Evolutionary conservation across 2,329 filamentous ascomycete species (phyloP), one percentile per base, ranked within the genome.

Genomic region (Diaporthe sp.): DNA sequence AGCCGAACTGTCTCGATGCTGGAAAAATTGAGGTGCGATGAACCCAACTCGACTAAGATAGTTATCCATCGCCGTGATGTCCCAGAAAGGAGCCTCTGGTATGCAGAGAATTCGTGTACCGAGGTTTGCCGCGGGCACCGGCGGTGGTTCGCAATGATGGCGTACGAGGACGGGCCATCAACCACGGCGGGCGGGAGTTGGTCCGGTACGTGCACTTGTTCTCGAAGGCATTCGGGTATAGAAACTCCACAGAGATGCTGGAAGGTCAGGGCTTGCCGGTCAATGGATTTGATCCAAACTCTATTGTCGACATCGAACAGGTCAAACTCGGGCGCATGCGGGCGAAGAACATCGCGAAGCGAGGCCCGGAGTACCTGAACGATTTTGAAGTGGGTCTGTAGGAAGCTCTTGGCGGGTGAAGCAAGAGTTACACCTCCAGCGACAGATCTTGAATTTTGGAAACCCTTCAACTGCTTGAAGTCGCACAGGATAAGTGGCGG

Each of bases 1-100:
- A 93, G 77, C 0, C 83, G 75, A 42, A 85, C 85, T 0, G 89
- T 89, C 0, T 87, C 84, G 42, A 89, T 86, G 0, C 86, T 87
- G 42, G 89, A 90, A 76, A 94, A 90, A 76, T 93, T 93, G 4
- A 95, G 70, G 75, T 90, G 82, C 0, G 88, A 86, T 0, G 87
- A 86, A 0, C 85, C 89, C 6, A 92, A 76, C 75, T 92, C 90
- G 0, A 84, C 80, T 0, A 90, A 79, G 0, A 92, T 82, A 19
- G 51, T 77, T 22, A 80, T 72, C 90, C 90, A 92, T 0, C 90
- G 85, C 0, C 86, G 82, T 13, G 83, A 78, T 3, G 82, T 84
- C 0, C 89, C 89, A 0, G 86, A 83, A 0, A 89, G 78, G 0
- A 91, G 80, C 0, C 81, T 83, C 74, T 90, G 88, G 69, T 88